These are phyloP conservation scores for Hebeloma cylindrosporum DNA, from an alignment of 768 basidiomycete genomes.

Conservation along the genomic window DNA sequence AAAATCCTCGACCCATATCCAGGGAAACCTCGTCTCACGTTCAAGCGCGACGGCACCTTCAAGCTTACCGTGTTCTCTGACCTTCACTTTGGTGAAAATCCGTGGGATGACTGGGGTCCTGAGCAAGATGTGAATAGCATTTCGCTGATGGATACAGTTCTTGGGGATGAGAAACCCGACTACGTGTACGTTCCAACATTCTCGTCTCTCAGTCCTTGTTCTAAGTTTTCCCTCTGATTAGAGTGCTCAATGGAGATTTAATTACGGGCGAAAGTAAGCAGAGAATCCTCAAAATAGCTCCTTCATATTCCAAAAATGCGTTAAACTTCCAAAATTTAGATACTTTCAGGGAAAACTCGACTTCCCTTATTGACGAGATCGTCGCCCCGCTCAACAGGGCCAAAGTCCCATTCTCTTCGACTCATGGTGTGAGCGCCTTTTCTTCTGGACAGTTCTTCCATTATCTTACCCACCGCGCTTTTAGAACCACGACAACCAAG, in stretches of 20 bases:
- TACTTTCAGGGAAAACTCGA: constrained; percentile 67
- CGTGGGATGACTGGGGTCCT: constrained; percentile 67
- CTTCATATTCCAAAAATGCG: neutral
- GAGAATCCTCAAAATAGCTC: neutral
- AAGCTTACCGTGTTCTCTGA: constrained; percentile 76
- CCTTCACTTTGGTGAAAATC: constrained; percentile 75
- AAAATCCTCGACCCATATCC: constrained; percentile 36
- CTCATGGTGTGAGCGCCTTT: constrained; percentile 58
- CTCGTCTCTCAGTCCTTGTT: neutral
- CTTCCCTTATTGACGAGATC: constrained; percentile 62
- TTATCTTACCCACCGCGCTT: neutral
- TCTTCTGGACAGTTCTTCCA: neutral
- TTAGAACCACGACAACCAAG: constrained; percentile 73
- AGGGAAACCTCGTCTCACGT: constrained; percentile 47
- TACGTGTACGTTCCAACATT: constrained; percentile 52
- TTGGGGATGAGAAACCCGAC: constrained; percentile 61
- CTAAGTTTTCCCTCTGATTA: constrained; percentile 24
- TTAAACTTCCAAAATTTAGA: constrained; percentile 36
- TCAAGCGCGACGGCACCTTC: constrained; percentile 60
- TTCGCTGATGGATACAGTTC: constrained; percentile 53
- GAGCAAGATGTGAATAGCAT: constrained; percentile 66
- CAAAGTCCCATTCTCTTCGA: constrained; percentile 63
- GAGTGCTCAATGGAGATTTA: constrained; percentile 71
- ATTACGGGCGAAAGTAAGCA: constrained; percentile 66
- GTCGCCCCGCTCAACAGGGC: constrained; percentile 58